phyloP scores from a whole-genome alignment of 768 basidiomycete genomes.

The Kondoa subrosea region DNA sequence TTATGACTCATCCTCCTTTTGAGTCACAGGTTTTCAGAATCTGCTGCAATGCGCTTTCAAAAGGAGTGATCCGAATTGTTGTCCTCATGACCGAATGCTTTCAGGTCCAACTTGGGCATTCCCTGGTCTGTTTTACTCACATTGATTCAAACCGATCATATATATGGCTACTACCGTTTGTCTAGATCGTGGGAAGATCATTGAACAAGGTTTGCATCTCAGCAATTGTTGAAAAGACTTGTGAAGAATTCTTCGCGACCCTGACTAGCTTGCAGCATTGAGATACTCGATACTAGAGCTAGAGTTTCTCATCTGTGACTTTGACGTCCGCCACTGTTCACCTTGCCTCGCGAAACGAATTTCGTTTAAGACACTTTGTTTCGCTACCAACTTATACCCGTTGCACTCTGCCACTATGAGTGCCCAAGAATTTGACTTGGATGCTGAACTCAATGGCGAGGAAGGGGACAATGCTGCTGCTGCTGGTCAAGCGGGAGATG shows the following conservation, averaged over 20 bases:
- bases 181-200: neutral
- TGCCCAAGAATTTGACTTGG: neutral
- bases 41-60: constrained; percentile 15
- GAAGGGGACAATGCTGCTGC: neutral
- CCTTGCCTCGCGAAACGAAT: no score
- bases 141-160: neutral
- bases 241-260: neutral
- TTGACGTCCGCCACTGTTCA: no score
- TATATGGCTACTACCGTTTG: neutral
- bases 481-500: neutral
- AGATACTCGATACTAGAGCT: no score
- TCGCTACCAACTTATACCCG: no score
- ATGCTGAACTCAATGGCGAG: neutral
- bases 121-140: neutral
- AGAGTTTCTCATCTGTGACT: no score
- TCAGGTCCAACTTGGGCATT: neutral
- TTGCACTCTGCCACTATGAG: no score
- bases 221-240: neutral
- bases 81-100: constrained; percentile 17
- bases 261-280: neutral
- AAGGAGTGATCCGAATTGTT: constrained; percentile 13
- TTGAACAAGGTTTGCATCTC: neutral
- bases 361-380: no score
- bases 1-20: constrained; percentile 9
- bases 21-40: constrained; percentile 14